A percentile compares a stretch with the other conserved stretches of the same genome.
Evolutionary conservation across 441 rosid species (phyloP).

Genomic region (Adansonia gregorii): DNA sequence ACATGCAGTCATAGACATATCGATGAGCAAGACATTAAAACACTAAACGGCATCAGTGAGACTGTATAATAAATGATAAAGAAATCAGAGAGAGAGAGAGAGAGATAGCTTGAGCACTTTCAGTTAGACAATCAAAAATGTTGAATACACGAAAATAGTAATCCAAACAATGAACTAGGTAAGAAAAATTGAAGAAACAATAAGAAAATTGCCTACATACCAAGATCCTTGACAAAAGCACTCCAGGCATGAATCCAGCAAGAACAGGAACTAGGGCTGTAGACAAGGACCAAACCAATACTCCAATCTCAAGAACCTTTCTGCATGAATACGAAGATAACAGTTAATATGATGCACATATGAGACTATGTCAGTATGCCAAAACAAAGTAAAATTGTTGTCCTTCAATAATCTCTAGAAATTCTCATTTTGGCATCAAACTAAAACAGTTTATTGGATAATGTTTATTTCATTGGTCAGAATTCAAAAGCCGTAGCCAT

Average conservation of each 20-base stretch:
- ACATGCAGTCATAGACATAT: slow-evolving; percentile 24
- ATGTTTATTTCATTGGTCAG: not conserved
- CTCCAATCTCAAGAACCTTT: slow-evolving; percentile 81
- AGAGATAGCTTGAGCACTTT: not conserved
- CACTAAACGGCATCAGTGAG: slow-evolving; percentile 12
- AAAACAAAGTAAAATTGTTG: slow-evolving; percentile 4
- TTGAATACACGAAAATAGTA: not conserved
- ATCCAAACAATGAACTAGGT: not conserved
- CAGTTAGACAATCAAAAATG: slow-evolving; percentile 8
- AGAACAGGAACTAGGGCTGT: slow-evolving; percentile 80
- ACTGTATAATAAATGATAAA: slow-evolving; percentile 10
- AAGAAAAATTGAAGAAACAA: not conserved
- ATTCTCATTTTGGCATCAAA: slow-evolving; percentile 1
- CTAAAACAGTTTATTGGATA: not conserved
- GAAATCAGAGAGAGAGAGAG: not conserved
- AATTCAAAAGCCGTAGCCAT: not conserved
- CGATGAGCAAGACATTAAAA: slow-evolving; percentile 13
- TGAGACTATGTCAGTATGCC: not conserved
- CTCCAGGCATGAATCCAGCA: slow-evolving; percentile 93
- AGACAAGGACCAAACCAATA: slow-evolving; percentile 81
- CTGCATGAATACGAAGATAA: slow-evolving; percentile 44
- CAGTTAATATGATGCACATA: slow-evolving; percentile 21
- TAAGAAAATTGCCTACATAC: slow-evolving; percentile 42
- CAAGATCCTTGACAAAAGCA: slow-evolving; percentile 75
- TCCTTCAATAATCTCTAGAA: slow-evolving; percentile 6